phyloP scores from a whole-genome alignment of 2,329 filamentous ascomycete species.

The Aspergillus neoniger region DNA sequence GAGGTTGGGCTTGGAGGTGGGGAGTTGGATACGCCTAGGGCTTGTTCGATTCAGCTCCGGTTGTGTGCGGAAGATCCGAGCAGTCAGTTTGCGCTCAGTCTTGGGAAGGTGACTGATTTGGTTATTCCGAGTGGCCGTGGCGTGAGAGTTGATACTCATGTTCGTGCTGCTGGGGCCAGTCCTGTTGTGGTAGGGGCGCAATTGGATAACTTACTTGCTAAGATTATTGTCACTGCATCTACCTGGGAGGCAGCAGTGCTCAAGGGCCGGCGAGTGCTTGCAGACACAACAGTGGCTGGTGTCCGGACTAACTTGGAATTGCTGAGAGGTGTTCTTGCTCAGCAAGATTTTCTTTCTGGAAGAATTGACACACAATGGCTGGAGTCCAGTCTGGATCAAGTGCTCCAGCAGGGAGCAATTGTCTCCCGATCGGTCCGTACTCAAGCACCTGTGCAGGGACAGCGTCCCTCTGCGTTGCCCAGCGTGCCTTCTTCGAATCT shows the following conservation, averaged over 20 bases:
- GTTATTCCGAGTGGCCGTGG: conserved; percentile 60
- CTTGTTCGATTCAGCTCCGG: conserved; percentile 55
- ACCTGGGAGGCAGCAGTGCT: conserved; percentile 55
- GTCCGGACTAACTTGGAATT: conserved; percentile 61
- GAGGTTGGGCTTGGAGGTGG: conserved; percentile 37
- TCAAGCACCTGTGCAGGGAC: background rate
- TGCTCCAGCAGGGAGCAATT: conserved; percentile 39
- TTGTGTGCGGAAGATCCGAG: conserved; percentile 59
- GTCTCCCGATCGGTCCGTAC: conserved; percentile 24
- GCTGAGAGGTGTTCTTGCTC: conserved; percentile 55
- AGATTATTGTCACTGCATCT: conserved; percentile 59
- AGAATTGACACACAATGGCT: conserved; percentile 61
- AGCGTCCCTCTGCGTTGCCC: conserved; percentile 2
- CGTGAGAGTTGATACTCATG: conserved; percentile 58
- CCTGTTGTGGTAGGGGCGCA: conserved; percentile 52
- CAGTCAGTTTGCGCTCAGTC: conserved; percentile 58
- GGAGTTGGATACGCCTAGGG: background rate
- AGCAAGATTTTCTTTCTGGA: conserved; percentile 52
- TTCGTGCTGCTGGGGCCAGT: conserved; percentile 46
- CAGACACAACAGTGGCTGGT: conserved; percentile 58
- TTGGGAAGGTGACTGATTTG: conserved; percentile 60
- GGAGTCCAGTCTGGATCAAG: conserved; percentile 48
- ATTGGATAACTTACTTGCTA: conserved; percentile 62
- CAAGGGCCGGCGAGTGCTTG: conserved; percentile 58
- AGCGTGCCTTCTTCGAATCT: conserved; percentile 39